Conservation (phyloP, 345 rosid genomes). For the Eucalyptus polyanthemos region DNA sequence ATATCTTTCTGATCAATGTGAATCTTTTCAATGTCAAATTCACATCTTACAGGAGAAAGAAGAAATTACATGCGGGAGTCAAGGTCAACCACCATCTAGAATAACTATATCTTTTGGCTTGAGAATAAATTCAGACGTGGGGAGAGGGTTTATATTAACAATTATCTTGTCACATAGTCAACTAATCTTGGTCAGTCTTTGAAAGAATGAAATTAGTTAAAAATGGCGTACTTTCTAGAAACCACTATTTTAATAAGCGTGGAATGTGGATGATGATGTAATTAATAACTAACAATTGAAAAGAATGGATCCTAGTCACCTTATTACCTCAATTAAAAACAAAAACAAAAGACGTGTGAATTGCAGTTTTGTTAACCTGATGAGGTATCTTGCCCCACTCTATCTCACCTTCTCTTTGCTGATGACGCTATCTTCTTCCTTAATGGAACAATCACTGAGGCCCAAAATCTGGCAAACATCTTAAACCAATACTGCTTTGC, state of each 20-base stretch:
- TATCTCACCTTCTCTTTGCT: too few species aligned
- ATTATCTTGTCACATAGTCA: background rate
- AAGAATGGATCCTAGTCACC: background rate
- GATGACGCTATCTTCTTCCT: too few species aligned
- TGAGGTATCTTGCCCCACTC: too few species aligned
- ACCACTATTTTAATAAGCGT: background rate
- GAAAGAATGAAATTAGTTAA: background rate
- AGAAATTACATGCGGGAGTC: background rate
- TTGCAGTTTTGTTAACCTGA: background rate
- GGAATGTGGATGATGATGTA: background rate
- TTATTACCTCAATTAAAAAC: background rate
- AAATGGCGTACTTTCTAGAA: background rate
- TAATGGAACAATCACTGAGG: too few species aligned
- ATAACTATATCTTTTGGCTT: background rate
- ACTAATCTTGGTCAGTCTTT: background rate
- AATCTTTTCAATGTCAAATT: background rate
- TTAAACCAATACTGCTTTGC: too few species aligned
- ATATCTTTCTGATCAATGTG: background rate
- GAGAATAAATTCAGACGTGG: background rate
- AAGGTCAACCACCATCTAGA: background rate
- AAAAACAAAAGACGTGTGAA: background rate
- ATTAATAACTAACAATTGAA: too few species aligned
- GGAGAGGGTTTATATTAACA: background rate
- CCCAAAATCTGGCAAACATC: too few species aligned
- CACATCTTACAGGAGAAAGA: background rate